Conservation (phyloP, 306 rosid genomes). For the Abrus pulchellus region DNA sequence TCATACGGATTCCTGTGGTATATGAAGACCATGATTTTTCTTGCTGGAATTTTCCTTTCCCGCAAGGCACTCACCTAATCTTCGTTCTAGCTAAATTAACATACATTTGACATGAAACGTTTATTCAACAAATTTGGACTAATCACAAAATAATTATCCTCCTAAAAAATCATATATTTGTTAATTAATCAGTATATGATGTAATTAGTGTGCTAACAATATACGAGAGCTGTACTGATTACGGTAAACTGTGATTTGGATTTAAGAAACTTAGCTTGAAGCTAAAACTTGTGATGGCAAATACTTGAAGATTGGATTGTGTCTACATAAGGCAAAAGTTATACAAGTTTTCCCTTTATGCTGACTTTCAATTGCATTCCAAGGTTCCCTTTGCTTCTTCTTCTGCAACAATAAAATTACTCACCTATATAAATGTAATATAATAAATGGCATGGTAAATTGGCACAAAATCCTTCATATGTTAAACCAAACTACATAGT, state of each 20-base stretch:
- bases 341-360: conserved; percentile 65
- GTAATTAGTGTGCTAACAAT: conserved; percentile 15
- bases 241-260: conserved; percentile 55
- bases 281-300: conserved; percentile 58
- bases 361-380: conserved; percentile 61
- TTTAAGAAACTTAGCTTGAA: conserved; percentile 68
- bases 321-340: conserved; percentile 55
- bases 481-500: conserved; percentile 28
- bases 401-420: conserved; percentile 33
- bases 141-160: not conserved
- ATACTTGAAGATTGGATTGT: conserved; percentile 68
- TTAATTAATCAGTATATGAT: conserved; percentile 32
- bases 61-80: not conserved
- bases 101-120: not conserved
- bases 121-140: conserved; percentile 25
- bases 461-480: conserved; percentile 24
- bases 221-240: not conserved
- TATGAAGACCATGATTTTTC: too few species aligned
- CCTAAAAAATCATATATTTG: conserved; percentile 26
- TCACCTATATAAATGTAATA: conserved; percentile 43
- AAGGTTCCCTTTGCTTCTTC: conserved; percentile 61
- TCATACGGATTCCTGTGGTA: too few species aligned
- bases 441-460: conserved; percentile 35
- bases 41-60: not conserved
- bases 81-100: not conserved